Evolutionary conservation across 495 filamentous ascomycete genomes (phyloP).

Genomic region (Hypoxylon intermedium): DNA sequence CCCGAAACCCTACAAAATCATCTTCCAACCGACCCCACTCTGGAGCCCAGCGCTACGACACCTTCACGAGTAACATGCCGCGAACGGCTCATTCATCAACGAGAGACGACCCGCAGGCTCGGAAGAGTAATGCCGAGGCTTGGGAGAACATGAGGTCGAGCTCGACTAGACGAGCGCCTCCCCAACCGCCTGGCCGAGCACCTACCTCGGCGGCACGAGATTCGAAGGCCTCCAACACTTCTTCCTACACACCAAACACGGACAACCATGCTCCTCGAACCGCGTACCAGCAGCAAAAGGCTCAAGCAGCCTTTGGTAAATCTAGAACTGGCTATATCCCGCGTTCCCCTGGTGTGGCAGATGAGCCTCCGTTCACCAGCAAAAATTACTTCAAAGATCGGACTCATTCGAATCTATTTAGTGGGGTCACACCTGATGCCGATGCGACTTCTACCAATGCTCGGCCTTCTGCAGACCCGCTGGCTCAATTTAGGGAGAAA

Average conservation of each 20-base stretch:
- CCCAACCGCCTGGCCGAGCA: conserved; percentile 36
- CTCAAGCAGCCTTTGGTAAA: conserved; percentile 55
- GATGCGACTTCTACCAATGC: conserved; percentile 42
- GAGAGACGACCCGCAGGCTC: conserved; percentile 37
- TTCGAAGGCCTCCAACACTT: conserved; percentile 15
- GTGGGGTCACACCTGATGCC: conserved; percentile 47
- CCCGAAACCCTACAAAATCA: conserved; percentile 44
- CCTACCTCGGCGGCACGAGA: conserved; percentile 38
- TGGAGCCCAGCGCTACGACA: conserved; percentile 63
- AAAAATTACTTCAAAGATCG: conserved; percentile 54
- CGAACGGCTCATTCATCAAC: conserved; percentile 47
- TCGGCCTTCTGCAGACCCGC: conserved; percentile 44
- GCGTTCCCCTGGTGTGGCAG: conserved; percentile 47
- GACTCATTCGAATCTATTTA: conserved; percentile 42
- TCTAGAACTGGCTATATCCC: conserved; percentile 50
- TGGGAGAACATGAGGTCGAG: conserved; percentile 41
- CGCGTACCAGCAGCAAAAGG: conserved; percentile 51
- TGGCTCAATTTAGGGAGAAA: conserved; percentile 53
- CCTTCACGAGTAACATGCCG: conserved; percentile 51
- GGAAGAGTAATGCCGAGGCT: conserved; percentile 36
- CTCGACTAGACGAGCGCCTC: conserved; percentile 23
- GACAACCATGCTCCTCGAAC: no score
- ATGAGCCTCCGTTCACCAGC: conserved; percentile 53
- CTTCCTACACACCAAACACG: no score
- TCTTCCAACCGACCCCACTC: conserved; percentile 53